phyloP scores from a whole-genome alignment of 1,284 basidiomycete species.

The Pseudozyma thailandica region DNA sequence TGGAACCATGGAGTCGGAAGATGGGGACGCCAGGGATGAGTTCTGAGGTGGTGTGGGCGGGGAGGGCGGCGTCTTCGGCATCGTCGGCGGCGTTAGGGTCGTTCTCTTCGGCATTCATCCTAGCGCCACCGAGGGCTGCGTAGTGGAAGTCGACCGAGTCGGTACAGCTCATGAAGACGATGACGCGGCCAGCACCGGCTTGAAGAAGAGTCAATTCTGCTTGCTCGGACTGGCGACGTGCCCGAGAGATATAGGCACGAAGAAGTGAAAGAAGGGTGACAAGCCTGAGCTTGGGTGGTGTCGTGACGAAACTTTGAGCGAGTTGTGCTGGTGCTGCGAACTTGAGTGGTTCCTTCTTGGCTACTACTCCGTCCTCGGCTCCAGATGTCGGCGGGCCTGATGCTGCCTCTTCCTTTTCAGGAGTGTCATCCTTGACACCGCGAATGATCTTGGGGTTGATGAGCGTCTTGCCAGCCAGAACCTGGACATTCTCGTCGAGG shows the following conservation, averaged over 20 bases:
- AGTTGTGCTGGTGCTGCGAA: slow-evolving; percentile 96
- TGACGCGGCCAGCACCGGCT: slow-evolving; percentile 73
- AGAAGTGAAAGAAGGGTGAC: slow-evolving; percentile 86
- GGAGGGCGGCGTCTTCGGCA: slow-evolving; percentile 57
- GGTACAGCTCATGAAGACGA: slow-evolving; percentile 96
- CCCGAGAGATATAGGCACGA: slow-evolving; percentile 73
- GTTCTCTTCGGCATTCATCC: slow-evolving; percentile 73
- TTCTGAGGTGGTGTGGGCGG: slow-evolving; percentile 71
- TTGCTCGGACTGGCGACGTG: slow-evolving; percentile 57
- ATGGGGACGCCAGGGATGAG: slow-evolving; percentile 79
- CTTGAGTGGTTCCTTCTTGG: slow-evolving; percentile 70
- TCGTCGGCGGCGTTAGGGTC: slow-evolving; percentile 37
- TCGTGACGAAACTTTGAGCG: slow-evolving; percentile 90
- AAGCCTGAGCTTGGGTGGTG: slow-evolving; percentile 89
- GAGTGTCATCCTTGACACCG: slow-evolving; percentile 42
- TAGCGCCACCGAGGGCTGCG: slow-evolving; percentile 81
- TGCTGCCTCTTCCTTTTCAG: slow-evolving; percentile 4
- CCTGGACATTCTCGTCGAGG: slow-evolving; percentile 92
- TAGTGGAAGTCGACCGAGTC: slow-evolving; percentile 98
- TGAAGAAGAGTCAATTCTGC: slow-evolving; percentile 25
- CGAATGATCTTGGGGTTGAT: slow-evolving; percentile 71
- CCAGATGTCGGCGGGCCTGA: slow-evolving; percentile 3
- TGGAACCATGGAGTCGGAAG: slow-evolving; percentile 92
- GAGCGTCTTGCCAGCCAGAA: slow-evolving; percentile 85
- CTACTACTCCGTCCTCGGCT: slow-evolving; percentile 1